Conservation (phyloP, 1,139 yeast species). For the Zygoascus meyerae region DNA sequence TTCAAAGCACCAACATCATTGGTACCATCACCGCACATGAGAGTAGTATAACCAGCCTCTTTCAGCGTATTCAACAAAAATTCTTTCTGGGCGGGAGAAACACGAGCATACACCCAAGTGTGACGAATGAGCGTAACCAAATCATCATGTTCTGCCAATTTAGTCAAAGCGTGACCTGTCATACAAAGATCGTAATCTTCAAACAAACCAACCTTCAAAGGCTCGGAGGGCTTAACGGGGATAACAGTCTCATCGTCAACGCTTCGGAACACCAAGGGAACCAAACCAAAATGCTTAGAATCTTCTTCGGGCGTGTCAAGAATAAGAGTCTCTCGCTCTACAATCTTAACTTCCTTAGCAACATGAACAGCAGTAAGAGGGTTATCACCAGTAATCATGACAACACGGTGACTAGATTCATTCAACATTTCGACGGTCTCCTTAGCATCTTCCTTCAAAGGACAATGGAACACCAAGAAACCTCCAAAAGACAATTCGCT, state of each 20-base stretch:
- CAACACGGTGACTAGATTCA: constrained; percentile 85
- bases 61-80: constrained; percentile 78
- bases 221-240: constrained; percentile 56
- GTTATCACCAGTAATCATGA: constrained; percentile 98
- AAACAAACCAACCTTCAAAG: constrained; percentile 54
- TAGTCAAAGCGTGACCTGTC: constrained; percentile 84
- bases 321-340: constrained; percentile 75
- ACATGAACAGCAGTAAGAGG: constrained; percentile 98
- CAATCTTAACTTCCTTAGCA: constrained; percentile 86
- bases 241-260: constrained; percentile 69
- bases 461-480: constrained; percentile 94
- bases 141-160: constrained; percentile 50
- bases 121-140: constrained; percentile 69
- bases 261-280: constrained; percentile 76
- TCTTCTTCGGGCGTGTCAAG: constrained; percentile 69
- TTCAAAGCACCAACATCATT: constrained; percentile 99
- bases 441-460: constrained; percentile 87
- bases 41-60: constrained; percentile 83
- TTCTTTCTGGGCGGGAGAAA: constrained; percentile 94
- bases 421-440: constrained; percentile 88
- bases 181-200: constrained; percentile 78
- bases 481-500: constrained; percentile 75
- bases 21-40: constrained; percentile 99
- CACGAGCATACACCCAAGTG: constrained; percentile 97
- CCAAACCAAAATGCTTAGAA: constrained; percentile 37